These are phyloP conservation scores for Exsudoporus frostii DNA, from an alignment of 768 basidiomycete genomes.

Conservation along the genomic window DNA sequence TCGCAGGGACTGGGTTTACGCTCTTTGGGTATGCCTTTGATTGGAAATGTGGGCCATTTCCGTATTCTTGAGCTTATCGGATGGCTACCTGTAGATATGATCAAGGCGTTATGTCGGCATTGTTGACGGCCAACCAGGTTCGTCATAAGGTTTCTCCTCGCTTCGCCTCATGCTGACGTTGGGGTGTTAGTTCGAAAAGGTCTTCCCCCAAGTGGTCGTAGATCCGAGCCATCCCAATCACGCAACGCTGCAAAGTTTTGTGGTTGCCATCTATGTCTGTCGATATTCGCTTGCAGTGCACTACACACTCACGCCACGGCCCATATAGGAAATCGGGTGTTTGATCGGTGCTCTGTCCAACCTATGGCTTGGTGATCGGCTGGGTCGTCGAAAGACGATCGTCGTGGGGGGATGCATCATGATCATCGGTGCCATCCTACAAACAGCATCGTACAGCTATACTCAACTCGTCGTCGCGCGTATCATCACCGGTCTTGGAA, in stretches of 20 bases:
- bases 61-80: background rate
- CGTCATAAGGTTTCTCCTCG: background rate
- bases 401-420: slow-evolving; percentile 56
- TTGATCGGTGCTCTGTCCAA: slow-evolving; percentile 62
- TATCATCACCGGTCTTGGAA: slow-evolving; percentile 60
- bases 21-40: slow-evolving; percentile 49
- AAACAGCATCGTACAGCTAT: slow-evolving; percentile 54
- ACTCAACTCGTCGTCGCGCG: slow-evolving; percentile 61
- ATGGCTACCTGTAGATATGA: slow-evolving; percentile 45
- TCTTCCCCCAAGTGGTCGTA: slow-evolving; percentile 53
- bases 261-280: slow-evolving; percentile 57
- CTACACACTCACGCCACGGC: background rate
- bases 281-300: background rate
- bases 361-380: slow-evolving; percentile 54
- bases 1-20: slow-evolving; percentile 58
- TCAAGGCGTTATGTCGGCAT: slow-evolving; percentile 69
- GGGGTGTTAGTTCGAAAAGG: slow-evolving; percentile 48
- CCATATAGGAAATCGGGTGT: slow-evolving; percentile 59
- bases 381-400: slow-evolving; percentile 60
- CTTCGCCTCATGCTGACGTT: slow-evolving; percentile 1
- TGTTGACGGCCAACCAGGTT: slow-evolving; percentile 55
- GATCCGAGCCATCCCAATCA: slow-evolving; percentile 37
- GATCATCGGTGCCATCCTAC: slow-evolving; percentile 61
- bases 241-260: slow-evolving; percentile 56
- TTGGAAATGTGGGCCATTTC: background rate